Conservation (phyloP, 192 early-diverging fungal species). For the Coemansia sp. region DNA sequence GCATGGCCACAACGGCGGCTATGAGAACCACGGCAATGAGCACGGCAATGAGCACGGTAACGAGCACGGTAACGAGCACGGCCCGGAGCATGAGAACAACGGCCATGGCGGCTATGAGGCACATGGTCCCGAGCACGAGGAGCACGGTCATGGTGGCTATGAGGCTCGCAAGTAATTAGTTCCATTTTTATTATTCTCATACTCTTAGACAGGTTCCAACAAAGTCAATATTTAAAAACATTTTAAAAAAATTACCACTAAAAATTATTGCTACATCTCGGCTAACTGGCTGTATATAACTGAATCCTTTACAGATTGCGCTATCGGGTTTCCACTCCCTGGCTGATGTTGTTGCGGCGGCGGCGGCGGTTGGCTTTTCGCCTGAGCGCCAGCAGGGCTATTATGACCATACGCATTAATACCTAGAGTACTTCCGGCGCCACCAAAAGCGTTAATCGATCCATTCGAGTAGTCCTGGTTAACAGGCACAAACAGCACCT, state of each 20-base stretch:
- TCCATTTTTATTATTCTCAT: not conserved
- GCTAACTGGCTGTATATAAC: conserved; percentile 26
- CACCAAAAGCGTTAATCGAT: conserved; percentile 52
- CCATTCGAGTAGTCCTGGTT: conserved; percentile 55
- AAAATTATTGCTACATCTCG: conserved; percentile 23
- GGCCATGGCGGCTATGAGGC: conserved; percentile 19
- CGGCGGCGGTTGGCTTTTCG: too few species aligned
- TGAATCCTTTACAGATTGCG: conserved; percentile 38
- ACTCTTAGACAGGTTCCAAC: not conserved
- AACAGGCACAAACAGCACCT: conserved; percentile 71
- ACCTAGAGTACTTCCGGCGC: conserved; percentile 42
- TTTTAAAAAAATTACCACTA: conserved; percentile 1
- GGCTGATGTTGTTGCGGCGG: not conserved
- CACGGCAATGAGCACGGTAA: not conserved
- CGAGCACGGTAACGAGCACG: conserved; percentile 10
- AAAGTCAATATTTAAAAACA: conserved; percentile 6
- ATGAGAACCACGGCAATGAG: conserved; percentile 8
- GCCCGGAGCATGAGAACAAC: conserved; percentile 16
- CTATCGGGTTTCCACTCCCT: conserved; percentile 16
- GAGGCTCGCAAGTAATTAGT: conserved; percentile 9
- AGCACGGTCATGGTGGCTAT: conserved; percentile 11
- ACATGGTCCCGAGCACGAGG: conserved; percentile 14
- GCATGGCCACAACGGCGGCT: not conserved
- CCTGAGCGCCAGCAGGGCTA: not conserved
- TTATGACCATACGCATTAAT: conserved; percentile 20